Conservation (phyloP, 164 flowering plant genomes). For the Houttuynia cordata region DNA sequence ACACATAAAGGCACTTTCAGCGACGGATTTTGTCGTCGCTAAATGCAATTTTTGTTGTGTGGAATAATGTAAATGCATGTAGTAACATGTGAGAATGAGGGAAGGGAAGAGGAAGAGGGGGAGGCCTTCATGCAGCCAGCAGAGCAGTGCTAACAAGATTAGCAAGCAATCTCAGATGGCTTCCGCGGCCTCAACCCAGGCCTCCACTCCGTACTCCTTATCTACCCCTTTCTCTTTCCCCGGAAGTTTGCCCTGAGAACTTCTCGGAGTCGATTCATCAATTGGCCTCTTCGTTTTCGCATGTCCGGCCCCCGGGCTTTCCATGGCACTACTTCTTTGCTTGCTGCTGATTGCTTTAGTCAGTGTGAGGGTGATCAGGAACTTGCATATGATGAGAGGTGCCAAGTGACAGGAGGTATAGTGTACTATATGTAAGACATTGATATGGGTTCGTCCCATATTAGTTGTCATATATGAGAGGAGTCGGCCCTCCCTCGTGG, state of each 20-base stretch:
- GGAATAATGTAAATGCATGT: no score
- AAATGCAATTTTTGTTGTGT: no score
- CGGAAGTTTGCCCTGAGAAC: neutral
- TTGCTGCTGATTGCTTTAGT: slow-evolving; percentile 8
- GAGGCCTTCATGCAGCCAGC: neutral
- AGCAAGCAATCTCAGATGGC: neutral
- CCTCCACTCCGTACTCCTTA: neutral
- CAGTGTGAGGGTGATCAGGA: slow-evolving; percentile 30
- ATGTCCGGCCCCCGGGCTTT: neutral
- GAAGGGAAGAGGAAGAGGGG: neutral
- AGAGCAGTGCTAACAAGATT: no score
- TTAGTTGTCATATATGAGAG: no score
- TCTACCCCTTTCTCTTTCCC: neutral
- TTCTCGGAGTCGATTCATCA: neutral
- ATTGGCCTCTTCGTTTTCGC: neutral
- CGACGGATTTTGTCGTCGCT: no score
- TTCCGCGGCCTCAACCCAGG: neutral
- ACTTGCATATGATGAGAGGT: slow-evolving; percentile 24
- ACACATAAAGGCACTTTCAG: no score
- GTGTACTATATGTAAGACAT: no score
- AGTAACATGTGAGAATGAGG: no score
- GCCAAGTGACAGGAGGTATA: slow-evolving; percentile 48
- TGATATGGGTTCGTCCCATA: no score
- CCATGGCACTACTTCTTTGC: neutral
- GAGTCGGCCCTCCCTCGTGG: no score